phyloP scores from a whole-genome alignment of 495 filamentous ascomycete species.

The Podospora bellae-mahoneyi region DNA sequence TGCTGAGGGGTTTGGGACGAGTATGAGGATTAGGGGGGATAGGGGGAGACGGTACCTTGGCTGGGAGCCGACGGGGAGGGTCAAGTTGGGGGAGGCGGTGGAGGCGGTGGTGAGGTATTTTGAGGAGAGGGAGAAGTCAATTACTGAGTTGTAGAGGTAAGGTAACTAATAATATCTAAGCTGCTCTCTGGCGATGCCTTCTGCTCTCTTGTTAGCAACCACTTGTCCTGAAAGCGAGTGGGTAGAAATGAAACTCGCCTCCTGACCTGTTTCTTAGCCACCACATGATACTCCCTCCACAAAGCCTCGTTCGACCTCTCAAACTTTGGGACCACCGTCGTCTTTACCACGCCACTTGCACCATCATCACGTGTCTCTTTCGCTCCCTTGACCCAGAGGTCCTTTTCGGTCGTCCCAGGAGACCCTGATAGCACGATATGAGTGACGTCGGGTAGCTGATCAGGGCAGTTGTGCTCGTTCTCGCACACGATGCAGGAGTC shows the following conservation, averaged over 20 bases:
- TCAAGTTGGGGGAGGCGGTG: conserved; percentile 8
- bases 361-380: not conserved
- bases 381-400: not conserved
- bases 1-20: conserved; percentile 20
- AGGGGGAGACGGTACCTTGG: conserved; percentile 11
- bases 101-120: not conserved
- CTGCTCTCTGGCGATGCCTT: no score
- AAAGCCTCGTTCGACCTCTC: not conserved
- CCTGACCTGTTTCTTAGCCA: no score
- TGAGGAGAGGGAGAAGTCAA: not conserved
- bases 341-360: not conserved
- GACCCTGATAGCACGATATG: not conserved
- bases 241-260: no score
- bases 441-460: not conserved
- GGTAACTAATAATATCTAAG: no score
- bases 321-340: not conserved
- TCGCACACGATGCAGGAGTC: not conserved
- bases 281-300: not conserved
- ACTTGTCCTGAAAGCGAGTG: no score
- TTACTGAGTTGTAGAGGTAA: no score
- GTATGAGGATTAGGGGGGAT: conserved; percentile 10
- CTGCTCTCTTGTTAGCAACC: no score
- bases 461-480: not conserved
- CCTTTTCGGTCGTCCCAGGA: not conserved
- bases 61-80: conserved; percentile 3